Evolutionary conservation across 2,329 filamentous ascomycete species (phyloP).

Genomic region (Lachnellula willkommii): DNA sequence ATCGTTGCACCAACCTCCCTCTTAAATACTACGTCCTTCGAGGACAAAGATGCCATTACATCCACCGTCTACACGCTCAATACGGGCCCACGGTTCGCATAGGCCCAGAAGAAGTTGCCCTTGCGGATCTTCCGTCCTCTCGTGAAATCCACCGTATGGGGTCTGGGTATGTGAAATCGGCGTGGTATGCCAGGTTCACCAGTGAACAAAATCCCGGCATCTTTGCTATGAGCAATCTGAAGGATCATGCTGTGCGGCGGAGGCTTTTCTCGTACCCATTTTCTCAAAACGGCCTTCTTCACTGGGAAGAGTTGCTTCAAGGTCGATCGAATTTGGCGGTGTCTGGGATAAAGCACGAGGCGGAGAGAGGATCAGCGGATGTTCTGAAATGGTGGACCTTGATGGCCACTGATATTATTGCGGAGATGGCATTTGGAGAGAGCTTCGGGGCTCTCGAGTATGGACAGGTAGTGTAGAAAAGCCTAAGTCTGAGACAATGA

Average conservation of each 20-base stretch:
- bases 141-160: slow-evolving; percentile 34
- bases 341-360: slow-evolving; percentile 40
- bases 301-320: slow-evolving; percentile 33
- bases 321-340: slow-evolving; percentile 37
- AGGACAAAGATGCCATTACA: slow-evolving; percentile 12
- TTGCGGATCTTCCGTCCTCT: slow-evolving; percentile 35
- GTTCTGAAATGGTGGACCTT: slow-evolving; percentile 51
- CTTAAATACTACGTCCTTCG: slow-evolving; percentile 7
- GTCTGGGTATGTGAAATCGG: slow-evolving; percentile 32
- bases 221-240: slow-evolving; percentile 39
- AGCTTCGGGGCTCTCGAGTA: slow-evolving; percentile 48
- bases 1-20: slow-evolving; percentile 6
- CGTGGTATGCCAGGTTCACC: slow-evolving; percentile 29
- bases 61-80: slow-evolving; percentile 7
- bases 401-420: slow-evolving; percentile 50
- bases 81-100: slow-evolving; percentile 10
- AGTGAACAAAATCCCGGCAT: slow-evolving; percentile 19
- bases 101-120: slow-evolving; percentile 20
- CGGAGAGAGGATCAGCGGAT: slow-evolving; percentile 34
- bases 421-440: slow-evolving; percentile 50
- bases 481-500: background rate
- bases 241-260: slow-evolving; percentile 37
- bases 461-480: slow-evolving; percentile 37
- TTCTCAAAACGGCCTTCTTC: background rate
- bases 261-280: slow-evolving; percentile 32